Evolutionary conservation across 2,329 filamentous ascomycete genomes (phyloP), one percentile per base, ranked within the genome.

Genomic region (Pezicula rhizophila): DNA sequence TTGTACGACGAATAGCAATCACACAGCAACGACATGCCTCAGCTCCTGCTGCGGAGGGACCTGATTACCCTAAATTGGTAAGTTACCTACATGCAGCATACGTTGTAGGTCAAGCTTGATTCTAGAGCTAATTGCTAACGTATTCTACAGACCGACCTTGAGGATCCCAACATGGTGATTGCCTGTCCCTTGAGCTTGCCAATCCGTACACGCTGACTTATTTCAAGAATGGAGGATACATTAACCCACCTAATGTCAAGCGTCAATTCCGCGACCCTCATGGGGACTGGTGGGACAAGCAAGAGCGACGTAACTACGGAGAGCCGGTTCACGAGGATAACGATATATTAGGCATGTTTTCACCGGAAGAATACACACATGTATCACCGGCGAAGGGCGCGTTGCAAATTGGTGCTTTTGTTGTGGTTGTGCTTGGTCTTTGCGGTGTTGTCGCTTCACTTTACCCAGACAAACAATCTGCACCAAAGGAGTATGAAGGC

Each of bases 291-390:
- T 97, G 90, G 89, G 92, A 99, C 72, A 87, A 90, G 70, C 93
- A 99, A 73, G 93, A 97, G 70, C 85, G 91, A 67, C 83, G 93
- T 64, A 97, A 99, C 78, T 97, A 88, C 67, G 91, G 91, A 70
- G 95, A 99, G 71, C 89, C 92, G 11, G 82, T 95, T 46, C 92
- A 99, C 70, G 95, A 99, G 71, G 93, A 99, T 69, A 87, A 96
- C 70, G 95, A 99, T 68, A 78, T 90, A 50, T 77, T 97, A 50
- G 91, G 90, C 60, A 85, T 96, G 56, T 92, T 99, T 71, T 86
- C 88, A 45, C 82, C 89, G 2, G 84, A 93, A 68, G 85, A 91
- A 62, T 97, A 99, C 74, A 93, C 84, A 48, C 92, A 93, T 77
- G 74, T 77, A 40, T 85, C 79, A 44, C 74, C 91, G 14, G 79